Base-by-base conservation (phyloP, 1,284 basidiomycete genomes). In the Agaricales sp. region DNA sequence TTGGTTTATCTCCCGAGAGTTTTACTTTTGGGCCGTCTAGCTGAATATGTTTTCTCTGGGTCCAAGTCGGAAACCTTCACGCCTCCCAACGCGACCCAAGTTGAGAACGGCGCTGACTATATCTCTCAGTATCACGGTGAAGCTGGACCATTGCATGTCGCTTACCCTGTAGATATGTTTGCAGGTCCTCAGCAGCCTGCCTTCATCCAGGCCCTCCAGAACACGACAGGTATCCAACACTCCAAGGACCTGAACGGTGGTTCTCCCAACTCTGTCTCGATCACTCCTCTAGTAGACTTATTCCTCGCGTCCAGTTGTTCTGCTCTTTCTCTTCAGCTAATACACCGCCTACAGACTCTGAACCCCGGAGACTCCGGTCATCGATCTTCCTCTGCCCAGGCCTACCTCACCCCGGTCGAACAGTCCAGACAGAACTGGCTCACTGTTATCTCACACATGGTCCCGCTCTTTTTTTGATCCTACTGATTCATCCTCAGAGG, bases 11-110 rank as follows among this genome's bases (percentile, higher is more conserved):
- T n/a, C n/a, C n/a, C n/a, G n/a, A n/a, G n/a, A n/a, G n/a, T n/a
- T n/a, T n/a, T n/a, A n/a, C n/a, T n/a, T n/a, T n/a, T n/a, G n/a
- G n/a, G n/a, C n/a, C n/a, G n/a, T n/a, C n/a, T n/a, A n/a, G 19
- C 11, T 44, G 12, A 13, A 19, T 12, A 13, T 13, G 43, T 12
- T 37, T 37, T n/a, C 12, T 12, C 12, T 12, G 30, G 12, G n/a
- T 12, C 12, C n/a, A n/a, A 74, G 73, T 70, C 75, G 2, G 79
- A 82, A 63, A 57, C 61, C 0, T 82, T 80, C 58, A 70, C 74
- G 2, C 62, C 73, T 11, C 80, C 80, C 0, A 76, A 76, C 47
- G 53, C 59, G 14, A 63, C 68, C 38, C 75, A 78, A 59, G 57
- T 59, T 1, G 64, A 66, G 0, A 72, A 70, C 51, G 78, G 75